These are phyloP conservation scores for Pulicaria dysenterica DNA, from an alignment of 129 eudicot species.

Conservation along the genomic window DNA sequence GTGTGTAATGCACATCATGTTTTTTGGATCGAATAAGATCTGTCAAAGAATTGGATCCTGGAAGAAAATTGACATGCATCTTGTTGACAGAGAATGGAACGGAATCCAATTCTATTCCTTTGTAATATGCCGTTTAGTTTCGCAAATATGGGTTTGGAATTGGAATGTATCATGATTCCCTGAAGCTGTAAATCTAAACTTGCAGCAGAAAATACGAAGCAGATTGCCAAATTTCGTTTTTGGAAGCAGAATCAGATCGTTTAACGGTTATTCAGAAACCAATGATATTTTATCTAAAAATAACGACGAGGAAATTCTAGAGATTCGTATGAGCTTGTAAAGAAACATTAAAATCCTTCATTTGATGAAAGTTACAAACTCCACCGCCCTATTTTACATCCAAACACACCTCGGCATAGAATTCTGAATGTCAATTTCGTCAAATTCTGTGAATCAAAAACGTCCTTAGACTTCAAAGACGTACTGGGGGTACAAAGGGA, in stretches of 20 bases:
- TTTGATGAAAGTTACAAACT: neutral
- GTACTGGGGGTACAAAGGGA: neutral
- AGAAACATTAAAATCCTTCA: neutral
- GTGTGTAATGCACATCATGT: neutral
- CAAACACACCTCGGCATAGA: neutral
- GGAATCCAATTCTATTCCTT: neutral
- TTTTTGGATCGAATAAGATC: neutral
- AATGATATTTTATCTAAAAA: neutral
- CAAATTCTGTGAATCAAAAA: conserved; percentile 14
- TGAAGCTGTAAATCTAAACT: neutral
- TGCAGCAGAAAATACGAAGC: neutral
- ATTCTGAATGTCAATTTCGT: neutral
- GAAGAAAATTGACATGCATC: neutral
- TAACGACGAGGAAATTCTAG: neutral
- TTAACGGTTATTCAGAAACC: neutral
- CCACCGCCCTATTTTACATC: neutral
- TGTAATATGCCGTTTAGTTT: neutral
- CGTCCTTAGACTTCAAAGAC: conserved; percentile 1
- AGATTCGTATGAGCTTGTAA: conserved; percentile 1
- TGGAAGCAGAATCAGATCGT: conserved; percentile 1
- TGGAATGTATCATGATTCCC: neutral
- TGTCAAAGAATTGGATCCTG: neutral
- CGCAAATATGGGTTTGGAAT: neutral
- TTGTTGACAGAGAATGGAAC: neutral
- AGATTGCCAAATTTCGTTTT: neutral